Evolutionary conservation across 169 alveolate species (phyloP), one percentile per base, ranked within the genome.

Genomic region (Plasmodium blacklocki): DNA sequence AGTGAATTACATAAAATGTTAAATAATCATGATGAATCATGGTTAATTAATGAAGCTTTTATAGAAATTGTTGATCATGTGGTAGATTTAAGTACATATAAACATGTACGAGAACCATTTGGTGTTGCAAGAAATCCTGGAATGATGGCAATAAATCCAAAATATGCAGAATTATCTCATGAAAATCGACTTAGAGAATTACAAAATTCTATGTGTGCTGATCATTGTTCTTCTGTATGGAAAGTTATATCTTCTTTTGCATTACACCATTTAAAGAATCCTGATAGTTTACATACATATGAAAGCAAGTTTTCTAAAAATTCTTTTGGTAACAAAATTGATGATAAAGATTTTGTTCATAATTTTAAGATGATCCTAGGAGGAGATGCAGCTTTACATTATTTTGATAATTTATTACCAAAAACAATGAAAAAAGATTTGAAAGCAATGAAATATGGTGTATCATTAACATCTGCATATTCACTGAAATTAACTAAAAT

Each of bases 221-320:
- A 94, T 62, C 96, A 94, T 32, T 94, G 96, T 60, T 88, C 93
- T 32, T 76, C 96, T 32, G 88, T 94, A 47, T 94, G 96, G 96
- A 92, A 88, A 80, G 88, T 93, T 4, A 73, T 94, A 12, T 67
- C 93, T 59, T 88, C 95, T 23, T 94, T 94, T 83, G 93, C 95
- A 8, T 76, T 94, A 83, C 91, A 93, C 63, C 93, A 94, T 67
- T 45, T 94, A 74, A 88, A 94, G 26, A 94, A 89, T 62, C 96
- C 96, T 5, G 96, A 93, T 14, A 72, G 94, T 50, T 91, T 94
- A 73, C 91, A 92, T 39, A 67, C 93, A n/a, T 94, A 89, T 71
- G 96, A 94, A 73, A 76, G 73, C 12, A 90, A 87, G 19, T 92
- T 94, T 52, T 85, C 95, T 29, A 74, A 76, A 43, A 88, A 88